Evolutionary conservation across 345 rosid genomes (phyloP), one percentile per base, ranked within the genome.

Genomic region (Erysimum cheiranthoides): DNA sequence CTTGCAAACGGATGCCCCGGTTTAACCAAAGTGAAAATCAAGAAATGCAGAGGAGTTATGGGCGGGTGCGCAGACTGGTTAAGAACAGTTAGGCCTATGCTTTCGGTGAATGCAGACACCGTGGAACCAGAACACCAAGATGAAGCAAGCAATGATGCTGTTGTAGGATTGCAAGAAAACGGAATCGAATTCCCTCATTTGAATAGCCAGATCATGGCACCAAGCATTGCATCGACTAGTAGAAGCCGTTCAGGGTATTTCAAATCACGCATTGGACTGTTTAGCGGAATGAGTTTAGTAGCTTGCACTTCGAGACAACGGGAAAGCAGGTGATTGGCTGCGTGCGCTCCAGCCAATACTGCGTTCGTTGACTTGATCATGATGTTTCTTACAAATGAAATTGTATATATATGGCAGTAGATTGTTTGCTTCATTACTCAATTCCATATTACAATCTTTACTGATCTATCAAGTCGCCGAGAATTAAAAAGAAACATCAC

Each of bases 271-370:
- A 71, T 84, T 50, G 92, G 93, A 52, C 64, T 91, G 73, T 77
- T 88, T 32, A 79, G 88, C 25, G 89, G 97, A 70, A 88, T 86
- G 77, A 79, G 85, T 85, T 53, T 91, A 30, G 97, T 83, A 35
- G 88, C 96, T 79, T 93, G 97, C 86, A 85, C 93, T 53, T 81
- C 88, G 76, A 84, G 96, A 69, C 85, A 86, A 77, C 84, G 92
- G 79, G 81, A 80, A 42, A 71, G 84, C 70, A 61, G 49, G 43
- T 68, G 69, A 69, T 67, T 57, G 11, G 34, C 25, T 38, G 45
- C 10, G 9, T 42, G 3, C 13, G 28, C 31, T 35, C n/a, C 11
- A 21, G 58, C 68, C n/a, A 40, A 16, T 60, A 28, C 14, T 17
- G 14, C 13, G 7, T 40, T 40, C 12, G 3, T 52, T 73, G 5